phyloP scores from a whole-genome alignment of 2,329 filamentous ascomycete species.

The Cytospora piceicola region DNA sequence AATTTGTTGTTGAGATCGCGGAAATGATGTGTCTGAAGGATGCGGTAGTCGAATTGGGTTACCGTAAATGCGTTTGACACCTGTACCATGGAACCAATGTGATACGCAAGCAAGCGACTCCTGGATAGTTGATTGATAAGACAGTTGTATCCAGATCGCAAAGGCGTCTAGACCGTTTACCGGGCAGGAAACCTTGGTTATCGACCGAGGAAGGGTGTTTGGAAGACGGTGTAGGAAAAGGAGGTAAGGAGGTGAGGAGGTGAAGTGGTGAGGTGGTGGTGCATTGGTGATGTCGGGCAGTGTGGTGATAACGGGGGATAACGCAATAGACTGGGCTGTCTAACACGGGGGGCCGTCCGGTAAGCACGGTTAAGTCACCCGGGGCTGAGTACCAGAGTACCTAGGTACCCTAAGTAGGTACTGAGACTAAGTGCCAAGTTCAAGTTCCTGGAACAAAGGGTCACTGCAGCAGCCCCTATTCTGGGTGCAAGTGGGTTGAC shows the following conservation, averaged over 20 bases:
- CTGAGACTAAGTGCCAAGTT: constrained; percentile 13
- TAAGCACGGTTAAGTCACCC: constrained; percentile 11
- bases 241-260: constrained; percentile 1
- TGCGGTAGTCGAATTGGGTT: neutral
- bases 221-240: neutral
- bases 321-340: constrained; percentile 21
- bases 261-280: constrained; percentile 20
- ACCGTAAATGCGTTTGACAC: constrained; percentile 3
- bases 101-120: constrained; percentile 7
- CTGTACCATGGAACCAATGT: constrained; percentile 4
- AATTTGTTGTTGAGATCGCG: neutral
- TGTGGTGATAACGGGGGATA: constrained; percentile 16
- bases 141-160: constrained; percentile 23
- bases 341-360: constrained; percentile 9
- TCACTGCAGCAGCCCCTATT: constrained; percentile 4
- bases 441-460: constrained; percentile 19
- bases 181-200: constrained; percentile 15
- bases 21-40: neutral
- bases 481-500: constrained; percentile 9
- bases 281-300: constrained; percentile 7
- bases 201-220: neutral
- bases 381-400: neutral
- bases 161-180: constrained; percentile 21
- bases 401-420: no score
- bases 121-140: constrained; percentile 12